phyloP scores from a whole-genome alignment of 306 rosid species.

The Cicer yamashitae region DNA sequence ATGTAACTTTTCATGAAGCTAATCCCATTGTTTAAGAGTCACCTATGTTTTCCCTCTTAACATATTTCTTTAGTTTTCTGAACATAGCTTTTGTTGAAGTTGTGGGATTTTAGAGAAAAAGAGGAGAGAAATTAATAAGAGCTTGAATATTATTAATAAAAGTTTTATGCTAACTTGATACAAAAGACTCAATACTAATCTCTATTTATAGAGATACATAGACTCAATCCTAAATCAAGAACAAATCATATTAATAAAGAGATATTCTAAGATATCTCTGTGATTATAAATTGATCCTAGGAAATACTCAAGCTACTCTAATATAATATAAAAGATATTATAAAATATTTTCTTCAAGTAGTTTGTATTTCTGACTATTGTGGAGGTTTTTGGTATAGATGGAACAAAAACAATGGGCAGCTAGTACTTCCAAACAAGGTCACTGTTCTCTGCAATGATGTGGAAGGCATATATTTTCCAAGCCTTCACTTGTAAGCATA shows the following conservation, averaged over 20 bases:
- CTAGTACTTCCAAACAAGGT: conserved; percentile 77
- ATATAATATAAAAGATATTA: too few relatives aligned
- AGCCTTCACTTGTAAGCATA: conserved; percentile 90
- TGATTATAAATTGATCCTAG: too few relatives aligned
- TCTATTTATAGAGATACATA: too few relatives aligned
- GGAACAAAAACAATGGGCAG: conserved; percentile 60
- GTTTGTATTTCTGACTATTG: conserved; percentile 44
- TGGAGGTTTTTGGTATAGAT: conserved; percentile 56
- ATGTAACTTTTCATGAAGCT: conserved; percentile 15
- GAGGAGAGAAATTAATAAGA: too few relatives aligned
- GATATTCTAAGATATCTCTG: too few relatives aligned
- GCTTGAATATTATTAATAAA: too few relatives aligned
- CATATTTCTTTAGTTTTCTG: conserved; percentile 12
- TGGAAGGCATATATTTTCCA: conserved; percentile 94
- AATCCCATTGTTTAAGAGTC: neutral
- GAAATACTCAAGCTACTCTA: too few relatives aligned
- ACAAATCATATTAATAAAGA: too few relatives aligned
- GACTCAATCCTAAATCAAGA: too few relatives aligned
- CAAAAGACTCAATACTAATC: too few relatives aligned
- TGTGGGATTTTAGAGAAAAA: too few relatives aligned
- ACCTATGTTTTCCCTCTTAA: conserved; percentile 4
- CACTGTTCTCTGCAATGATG: conserved; percentile 89
- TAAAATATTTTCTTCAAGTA: neutral
- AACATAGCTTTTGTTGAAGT: neutral
- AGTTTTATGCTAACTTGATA: too few relatives aligned